Percentiles rank a stretch among this genome's conserved stretches.
These are phyloP conservation scores for Diaporthe ilicicola DNA, from an alignment of 2,329 filamentous ascomycete genomes.

Conservation along the genomic window DNA sequence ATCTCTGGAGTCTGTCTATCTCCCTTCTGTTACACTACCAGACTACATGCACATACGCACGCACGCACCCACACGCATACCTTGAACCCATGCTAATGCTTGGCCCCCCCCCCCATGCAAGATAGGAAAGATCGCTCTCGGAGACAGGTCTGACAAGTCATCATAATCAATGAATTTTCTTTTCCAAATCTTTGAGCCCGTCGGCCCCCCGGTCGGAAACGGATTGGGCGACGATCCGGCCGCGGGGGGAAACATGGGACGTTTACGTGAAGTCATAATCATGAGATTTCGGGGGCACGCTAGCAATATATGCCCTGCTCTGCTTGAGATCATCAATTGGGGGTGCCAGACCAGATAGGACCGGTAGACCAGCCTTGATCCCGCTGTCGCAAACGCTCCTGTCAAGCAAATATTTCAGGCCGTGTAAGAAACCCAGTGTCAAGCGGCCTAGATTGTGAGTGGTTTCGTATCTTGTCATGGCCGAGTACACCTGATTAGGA, in stretches of 20 bases:
- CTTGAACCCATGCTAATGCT: background rate
- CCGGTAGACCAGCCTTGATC: background rate
- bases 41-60: too few species aligned
- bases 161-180: background rate
- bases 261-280: conserved; percentile 14
- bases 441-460: background rate
- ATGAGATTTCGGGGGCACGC: conserved; percentile 18
- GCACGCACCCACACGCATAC: too few species aligned
- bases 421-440: background rate
- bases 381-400: background rate
- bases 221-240: conserved; percentile 19
- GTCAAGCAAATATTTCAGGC: background rate
- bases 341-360: background rate
- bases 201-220: conserved; percentile 15
- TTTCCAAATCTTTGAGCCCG: background rate
- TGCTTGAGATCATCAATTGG: conserved; percentile 5
- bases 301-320: background rate
- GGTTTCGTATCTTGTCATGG: conserved; percentile 19
- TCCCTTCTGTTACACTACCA: too few species aligned
- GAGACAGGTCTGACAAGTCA: conserved; percentile 7
- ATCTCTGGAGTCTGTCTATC: background rate
- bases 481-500: background rate
- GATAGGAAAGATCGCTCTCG: conserved; percentile 14
- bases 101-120: background rate
- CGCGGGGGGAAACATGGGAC: conserved; percentile 12